Evolutionary conservation across 2,329 filamentous ascomycete species (phyloP), one percentile per base, ranked within the genome.

Genomic region (Furcasterigmium sp.): DNA sequence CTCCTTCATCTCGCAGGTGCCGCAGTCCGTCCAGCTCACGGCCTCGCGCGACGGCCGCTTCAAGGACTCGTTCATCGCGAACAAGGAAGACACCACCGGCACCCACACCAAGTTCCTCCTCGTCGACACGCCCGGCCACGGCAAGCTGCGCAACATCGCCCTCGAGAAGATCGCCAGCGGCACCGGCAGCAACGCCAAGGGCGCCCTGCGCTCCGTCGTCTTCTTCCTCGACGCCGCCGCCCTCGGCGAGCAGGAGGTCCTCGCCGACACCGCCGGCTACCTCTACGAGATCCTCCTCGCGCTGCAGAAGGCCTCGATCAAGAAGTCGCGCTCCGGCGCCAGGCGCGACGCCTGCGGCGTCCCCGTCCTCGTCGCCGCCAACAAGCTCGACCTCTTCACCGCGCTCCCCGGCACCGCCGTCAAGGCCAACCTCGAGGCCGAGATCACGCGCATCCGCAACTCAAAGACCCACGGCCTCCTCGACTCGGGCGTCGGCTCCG

Each of bases 321-420:
- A 74, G 2, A 60, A 56, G 39, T 49, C 53, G 43, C 64, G 60
- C 51, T 50, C 56, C 35, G 63, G 59, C 54, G 49, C 46, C 2
- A 51, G 74, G 37, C 83, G 80, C 53, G 72, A 70, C 1, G 75
- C 78, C 0, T 66, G 71, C 18, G 72, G 78, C 18, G 74, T 93
- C 8, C 82, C 87, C 0, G 75, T 98, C 8, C 74, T 98, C 28
- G 72, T 98, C 26, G 91, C 90, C 2, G 91, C 90, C 42, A 98
- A 97, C 67, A 98, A 98, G 74, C 78, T 90, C 59, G 93, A 98
- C 62, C 74, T 98, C 1, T 98, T 98, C 61, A 96, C 93, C 0
- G 89, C 91, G 8, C 69, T 96, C 41, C 93, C 93, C 0, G 79
- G 87, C 0, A 75, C 78, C 6, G 72, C 94, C 25, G 87, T 96